Evolutionary conservation across 192 early-diverging fungal genomes (phyloP).

Genomic region (Entophlyctis luteolus): DNA sequence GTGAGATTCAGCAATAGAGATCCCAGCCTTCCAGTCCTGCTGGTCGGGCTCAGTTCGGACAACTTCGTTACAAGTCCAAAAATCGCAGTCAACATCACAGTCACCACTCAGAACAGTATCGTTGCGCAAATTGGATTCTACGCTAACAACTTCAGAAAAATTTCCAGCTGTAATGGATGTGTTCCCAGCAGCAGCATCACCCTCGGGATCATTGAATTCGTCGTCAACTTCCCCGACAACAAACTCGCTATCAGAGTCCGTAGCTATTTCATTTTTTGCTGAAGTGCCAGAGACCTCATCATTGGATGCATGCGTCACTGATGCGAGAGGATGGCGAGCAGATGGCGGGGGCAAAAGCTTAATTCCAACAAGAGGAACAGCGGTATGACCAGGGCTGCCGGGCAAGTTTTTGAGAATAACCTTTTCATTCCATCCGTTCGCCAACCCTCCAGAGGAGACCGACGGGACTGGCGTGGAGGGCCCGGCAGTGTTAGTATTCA

Average conservation of each 20-base stretch:
- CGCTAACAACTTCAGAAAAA: not conserved
- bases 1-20: too few relatives aligned
- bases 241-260: not conserved
- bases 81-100: too few relatives aligned
- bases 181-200: too few relatives aligned
- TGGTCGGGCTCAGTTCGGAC: too few relatives aligned
- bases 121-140: too few relatives aligned
- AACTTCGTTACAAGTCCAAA: not conserved
- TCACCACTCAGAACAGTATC: too few relatives aligned
- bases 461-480: too few relatives aligned
- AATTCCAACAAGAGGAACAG: not conserved
- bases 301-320: not conserved
- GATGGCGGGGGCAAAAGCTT: not conserved
- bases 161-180: not conserved
- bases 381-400: slow-evolving; percentile 7
- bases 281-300: not conserved
- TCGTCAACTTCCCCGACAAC: not conserved
- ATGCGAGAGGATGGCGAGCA: too few relatives aligned
- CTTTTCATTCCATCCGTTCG: not conserved
- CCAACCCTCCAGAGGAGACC: too few relatives aligned
- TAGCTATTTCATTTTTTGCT: not conserved
- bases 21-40: too few relatives aligned
- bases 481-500: too few relatives aligned
- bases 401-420: slow-evolving; percentile 7
- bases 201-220: not conserved